A percentile compares a stretch with the other conserved stretches of the same genome.
Conservation (phyloP, 257 asterid genomes). For the Asclepias syriaca region DNA sequence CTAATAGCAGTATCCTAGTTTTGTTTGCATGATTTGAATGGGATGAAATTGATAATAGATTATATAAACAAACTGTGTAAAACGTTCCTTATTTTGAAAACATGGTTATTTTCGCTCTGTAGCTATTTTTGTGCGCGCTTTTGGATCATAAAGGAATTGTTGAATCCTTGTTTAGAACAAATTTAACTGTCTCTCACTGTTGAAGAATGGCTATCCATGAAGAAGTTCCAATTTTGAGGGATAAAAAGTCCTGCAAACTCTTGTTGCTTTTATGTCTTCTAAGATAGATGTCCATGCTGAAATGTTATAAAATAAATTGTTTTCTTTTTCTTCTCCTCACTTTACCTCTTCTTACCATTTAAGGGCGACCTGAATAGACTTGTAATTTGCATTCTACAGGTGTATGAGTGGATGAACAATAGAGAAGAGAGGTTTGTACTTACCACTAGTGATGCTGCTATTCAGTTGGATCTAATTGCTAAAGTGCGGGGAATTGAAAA, state of each 20-base stretch:
- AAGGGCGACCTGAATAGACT: background rate
- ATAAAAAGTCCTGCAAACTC: background rate
- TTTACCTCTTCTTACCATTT: too few species aligned
- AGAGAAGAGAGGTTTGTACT: constrained; percentile 58
- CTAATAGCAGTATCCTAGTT: background rate
- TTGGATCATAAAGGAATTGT: background rate
- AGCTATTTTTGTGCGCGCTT: background rate
- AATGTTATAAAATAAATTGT: too few species aligned
- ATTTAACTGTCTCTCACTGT: background rate
- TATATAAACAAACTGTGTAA: background rate
- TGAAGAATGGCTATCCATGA: background rate
- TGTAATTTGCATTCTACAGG: constrained; percentile 40
- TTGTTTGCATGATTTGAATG: background rate
- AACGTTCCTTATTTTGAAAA: background rate
- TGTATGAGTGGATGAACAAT: constrained; percentile 82
- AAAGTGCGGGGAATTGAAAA: constrained; percentile 72
- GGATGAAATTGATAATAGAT: background rate
- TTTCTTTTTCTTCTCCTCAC: background rate
- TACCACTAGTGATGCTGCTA: constrained; percentile 80
- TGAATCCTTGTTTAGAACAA: background rate
- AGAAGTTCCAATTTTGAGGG: background rate
- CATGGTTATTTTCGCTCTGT: background rate
- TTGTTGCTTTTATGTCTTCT: background rate
- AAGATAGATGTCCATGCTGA: too few species aligned
- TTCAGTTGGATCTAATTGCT: constrained; percentile 79